Percentiles rank a stretch among this genome's conserved stretches.
Evolutionary conservation across 1,284 basidiomycete species (phyloP).

Genomic region (Pseudozyma hubeiensis): DNA sequence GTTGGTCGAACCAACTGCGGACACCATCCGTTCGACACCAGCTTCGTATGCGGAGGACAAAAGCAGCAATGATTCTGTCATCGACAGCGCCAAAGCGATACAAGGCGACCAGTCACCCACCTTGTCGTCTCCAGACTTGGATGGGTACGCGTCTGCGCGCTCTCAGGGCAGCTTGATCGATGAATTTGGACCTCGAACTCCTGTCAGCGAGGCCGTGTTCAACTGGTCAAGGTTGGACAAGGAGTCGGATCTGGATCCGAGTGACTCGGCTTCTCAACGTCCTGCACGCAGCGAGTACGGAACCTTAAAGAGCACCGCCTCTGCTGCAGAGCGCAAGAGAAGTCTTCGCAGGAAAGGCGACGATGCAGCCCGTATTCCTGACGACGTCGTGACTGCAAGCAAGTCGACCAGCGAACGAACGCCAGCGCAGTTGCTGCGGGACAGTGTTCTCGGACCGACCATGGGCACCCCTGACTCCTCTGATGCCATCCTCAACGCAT

Average conservation of each 20-base stretch:
- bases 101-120: slow-evolving; percentile 14
- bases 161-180: slow-evolving; percentile 47
- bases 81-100: slow-evolving; percentile 4
- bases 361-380: slow-evolving; percentile 1
- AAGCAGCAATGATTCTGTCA: slow-evolving; percentile 14
- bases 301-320: slow-evolving; percentile 41
- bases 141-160: slow-evolving; percentile 45
- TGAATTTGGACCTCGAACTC: slow-evolving; percentile 56
- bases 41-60: slow-evolving; percentile 41
- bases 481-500: slow-evolving; percentile 25
- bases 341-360: slow-evolving; percentile 21
- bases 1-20: slow-evolving; percentile 21
- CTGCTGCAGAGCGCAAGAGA: slow-evolving; percentile 22
- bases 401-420: slow-evolving; percentile 18
- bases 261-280: slow-evolving; percentile 59
- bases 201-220: slow-evolving; percentile 52
- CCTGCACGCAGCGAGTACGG: slow-evolving; percentile 53
- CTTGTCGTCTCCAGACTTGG: slow-evolving; percentile 39
- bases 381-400: slow-evolving; percentile 1
- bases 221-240: slow-evolving; percentile 43
- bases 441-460: slow-evolving; percentile 28
- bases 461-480: slow-evolving; percentile 7
- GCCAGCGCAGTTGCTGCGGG: slow-evolving; percentile 47
- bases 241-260: slow-evolving; percentile 49
- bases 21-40: slow-evolving; percentile 26